Evolutionary conservation across 108 stramenopile species (phyloP).

Genomic region (Aureococcus anophagefferens): DNA sequence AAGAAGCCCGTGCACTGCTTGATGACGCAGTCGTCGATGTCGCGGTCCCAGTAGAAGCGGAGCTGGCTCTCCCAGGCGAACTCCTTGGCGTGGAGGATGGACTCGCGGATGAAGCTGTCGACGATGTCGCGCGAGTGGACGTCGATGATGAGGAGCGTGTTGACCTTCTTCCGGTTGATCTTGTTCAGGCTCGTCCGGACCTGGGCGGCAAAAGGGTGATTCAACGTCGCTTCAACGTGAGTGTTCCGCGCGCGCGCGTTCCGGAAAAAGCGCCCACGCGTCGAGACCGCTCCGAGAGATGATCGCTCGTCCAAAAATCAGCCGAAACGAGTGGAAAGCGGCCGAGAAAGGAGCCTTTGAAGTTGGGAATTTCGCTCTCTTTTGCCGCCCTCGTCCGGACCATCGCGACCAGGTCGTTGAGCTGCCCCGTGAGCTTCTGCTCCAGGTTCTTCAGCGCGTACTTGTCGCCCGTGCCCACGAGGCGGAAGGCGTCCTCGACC

Average conservation of each 20-base stretch:
- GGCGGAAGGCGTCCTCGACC: constrained; percentile 53
- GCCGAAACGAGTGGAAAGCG: too few relatives aligned
- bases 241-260: too few relatives aligned
- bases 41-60: constrained; percentile 59
- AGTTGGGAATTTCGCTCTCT: too few relatives aligned
- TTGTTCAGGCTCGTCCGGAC: constrained; percentile 26
- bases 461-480: constrained; percentile 50
- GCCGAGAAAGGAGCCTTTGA: too few relatives aligned
- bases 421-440: constrained; percentile 49
- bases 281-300: too few relatives aligned
- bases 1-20: constrained; percentile 56
- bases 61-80: constrained; percentile 66
- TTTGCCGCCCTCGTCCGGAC: too few relatives aligned
- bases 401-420: constrained; percentile 50
- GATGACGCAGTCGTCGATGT: constrained; percentile 51
- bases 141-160: constrained; percentile 59
- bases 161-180: constrained; percentile 55
- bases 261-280: too few relatives aligned
- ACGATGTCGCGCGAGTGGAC: constrained; percentile 65
- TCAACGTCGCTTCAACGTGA: too few relatives aligned
- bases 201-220: too few relatives aligned
- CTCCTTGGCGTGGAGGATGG: constrained; percentile 52
- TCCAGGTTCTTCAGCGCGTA: constrained; percentile 58
- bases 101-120: constrained; percentile 55
- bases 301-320: too few relatives aligned